Conservation (phyloP, 768 basidiomycete genomes). For the Hydnum rufescens region DNA sequence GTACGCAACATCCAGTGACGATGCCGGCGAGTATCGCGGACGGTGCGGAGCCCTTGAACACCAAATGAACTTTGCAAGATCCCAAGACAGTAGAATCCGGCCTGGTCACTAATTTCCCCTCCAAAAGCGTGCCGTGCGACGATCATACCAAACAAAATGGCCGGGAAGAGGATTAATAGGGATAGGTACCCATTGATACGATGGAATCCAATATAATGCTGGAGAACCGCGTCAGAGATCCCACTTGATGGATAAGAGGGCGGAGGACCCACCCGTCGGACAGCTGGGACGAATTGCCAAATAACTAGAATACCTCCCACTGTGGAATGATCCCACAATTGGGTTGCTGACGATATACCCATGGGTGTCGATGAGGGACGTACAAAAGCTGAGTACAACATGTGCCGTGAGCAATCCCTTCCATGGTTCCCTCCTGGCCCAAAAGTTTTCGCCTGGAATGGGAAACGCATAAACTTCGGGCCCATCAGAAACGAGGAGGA, state of each 20-base stretch:
- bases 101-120: constrained; percentile 1
- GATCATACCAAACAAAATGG: neutral
- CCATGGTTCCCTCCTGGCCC: constrained; percentile 5
- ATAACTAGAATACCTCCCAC: constrained; percentile 4
- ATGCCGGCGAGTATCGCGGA: constrained; percentile 5
- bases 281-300: constrained; percentile 7
- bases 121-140: constrained; percentile 7
- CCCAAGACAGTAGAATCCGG: constrained; percentile 1
- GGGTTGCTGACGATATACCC: neutral
- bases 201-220: constrained; percentile 7
- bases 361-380: neutral
- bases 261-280: constrained; percentile 3
- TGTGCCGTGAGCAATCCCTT: constrained; percentile 4
- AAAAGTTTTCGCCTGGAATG: constrained; percentile 8
- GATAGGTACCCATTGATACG: constrained; percentile 7
- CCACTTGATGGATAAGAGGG: neutral
- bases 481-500: neutral
- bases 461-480: neutral
- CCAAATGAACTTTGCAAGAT: constrained; percentile 2
- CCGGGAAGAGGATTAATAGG: constrained; percentile 1
- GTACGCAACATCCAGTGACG: constrained; percentile 8
- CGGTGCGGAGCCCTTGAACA: neutral
- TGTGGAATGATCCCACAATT: neutral
- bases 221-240: too few species aligned
- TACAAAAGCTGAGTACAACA: constrained; percentile 4